Base-by-base conservation (phyloP, 495 filamentous ascomycete species). In the Xylaria bambusicola region DNA sequence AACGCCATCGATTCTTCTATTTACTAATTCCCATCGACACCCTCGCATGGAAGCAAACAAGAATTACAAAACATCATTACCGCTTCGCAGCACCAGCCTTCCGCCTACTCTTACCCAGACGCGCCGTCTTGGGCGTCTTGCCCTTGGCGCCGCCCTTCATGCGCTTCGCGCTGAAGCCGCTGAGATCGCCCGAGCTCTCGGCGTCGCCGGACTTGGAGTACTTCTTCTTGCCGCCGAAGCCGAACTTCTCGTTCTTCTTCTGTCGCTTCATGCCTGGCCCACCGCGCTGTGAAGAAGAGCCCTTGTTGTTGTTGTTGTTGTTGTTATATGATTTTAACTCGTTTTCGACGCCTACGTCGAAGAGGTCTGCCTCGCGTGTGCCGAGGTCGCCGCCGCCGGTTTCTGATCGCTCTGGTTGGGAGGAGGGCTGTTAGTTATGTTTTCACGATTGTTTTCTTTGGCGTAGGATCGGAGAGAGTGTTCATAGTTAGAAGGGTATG, bases 171-270 rank as follows among this genome's bases (percentile, higher is more conserved):
- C 84, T 92, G 78, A 93, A 97, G 6, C 80, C 82, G 61, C 84
- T 83, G 69, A 95, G 65, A 75, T 98, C 95, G 54, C 82, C 86
- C 48, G 83, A 90, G 53, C 86, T 91, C 29, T 77, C 69, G 42
- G 92, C 91, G 75, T 97, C 93, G 53, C 89, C 88, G 59, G 91
- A 95, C 83, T 98, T 98, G 38, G 80, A 71, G 71, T 88, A 83
- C 50, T 87, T 80, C 84, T 97, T 98, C 84, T 95, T 96, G 58
- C 94, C 94, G 56, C 94, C 94, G 72, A 90, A 94, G 23, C 94
- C 94, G 71, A 86, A 97, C 76, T 95, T 96, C 60, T 86, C 79
- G 73, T 98, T 87, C 76, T 92, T 94, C 86, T 96, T 96, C 69
- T 89, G 85, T 45, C 94, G 86, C 79, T 97, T 98, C 44, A 66